phyloP scores from a whole-genome alignment of 495 filamentous ascomycete genomes.

The Aspergillus carlsbadensis region DNA sequence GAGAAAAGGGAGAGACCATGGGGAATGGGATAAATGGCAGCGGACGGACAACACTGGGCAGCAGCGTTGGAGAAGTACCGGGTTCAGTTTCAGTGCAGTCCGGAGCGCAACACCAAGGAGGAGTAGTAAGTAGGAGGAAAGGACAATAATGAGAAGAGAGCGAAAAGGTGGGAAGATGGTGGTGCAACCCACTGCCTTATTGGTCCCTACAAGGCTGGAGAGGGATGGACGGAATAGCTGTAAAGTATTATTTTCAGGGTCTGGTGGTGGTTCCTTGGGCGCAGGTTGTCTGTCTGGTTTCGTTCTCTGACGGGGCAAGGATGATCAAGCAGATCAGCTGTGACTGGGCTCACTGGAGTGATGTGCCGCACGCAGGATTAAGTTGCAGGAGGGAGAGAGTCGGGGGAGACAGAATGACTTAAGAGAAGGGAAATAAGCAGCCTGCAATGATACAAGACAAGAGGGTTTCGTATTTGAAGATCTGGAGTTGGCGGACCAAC shows the following conservation, averaged over 20 bases:
- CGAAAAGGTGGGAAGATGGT: constrained; percentile 14
- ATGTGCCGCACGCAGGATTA: constrained; percentile 4
- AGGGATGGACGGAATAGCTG: constrained; percentile 10
- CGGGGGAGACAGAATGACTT: constrained; percentile 5
- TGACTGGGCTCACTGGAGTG: neutral
- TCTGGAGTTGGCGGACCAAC: constrained; percentile 15
- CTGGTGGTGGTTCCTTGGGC: neutral
- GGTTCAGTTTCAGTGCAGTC: constrained; percentile 1
- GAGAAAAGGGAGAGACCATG: constrained; percentile 9
- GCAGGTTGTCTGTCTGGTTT: constrained; percentile 5
- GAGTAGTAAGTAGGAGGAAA: neutral
- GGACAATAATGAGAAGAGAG: neutral
- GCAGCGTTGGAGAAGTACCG: neutral
- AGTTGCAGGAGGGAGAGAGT: constrained; percentile 7
- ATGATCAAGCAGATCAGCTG: constrained; percentile 5
- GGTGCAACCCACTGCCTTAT: constrained; percentile 24
- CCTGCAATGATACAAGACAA: constrained; percentile 19
- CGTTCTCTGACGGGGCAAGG: constrained; percentile 1
- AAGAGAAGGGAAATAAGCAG: constrained; percentile 10
- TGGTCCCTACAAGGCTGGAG: constrained; percentile 23
- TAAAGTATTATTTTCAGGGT: constrained; percentile 13
- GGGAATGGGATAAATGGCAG: neutral
- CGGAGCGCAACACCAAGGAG: neutral
- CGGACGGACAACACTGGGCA: neutral
- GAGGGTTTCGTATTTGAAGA: constrained; percentile 20